Evolutionary conservation across 192 early-diverging fungal species (phyloP).

Genomic region (Gorgonomyces haynaldii): DNA sequence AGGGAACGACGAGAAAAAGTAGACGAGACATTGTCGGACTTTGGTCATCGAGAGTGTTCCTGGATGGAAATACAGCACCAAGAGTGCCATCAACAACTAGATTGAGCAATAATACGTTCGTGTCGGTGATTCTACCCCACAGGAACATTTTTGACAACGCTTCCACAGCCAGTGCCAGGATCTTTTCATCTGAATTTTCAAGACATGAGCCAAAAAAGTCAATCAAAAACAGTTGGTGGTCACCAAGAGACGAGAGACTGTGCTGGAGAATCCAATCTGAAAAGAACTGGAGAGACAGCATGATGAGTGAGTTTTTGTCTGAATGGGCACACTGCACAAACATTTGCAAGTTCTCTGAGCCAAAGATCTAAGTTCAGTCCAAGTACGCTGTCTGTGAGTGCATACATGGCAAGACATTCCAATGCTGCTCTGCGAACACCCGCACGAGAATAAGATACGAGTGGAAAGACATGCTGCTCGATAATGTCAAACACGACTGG

Average conservation of each 20-base stretch:
- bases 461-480: not conserved
- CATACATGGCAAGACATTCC: not conserved
- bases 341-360: not conserved
- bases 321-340: not conserved
- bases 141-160: not conserved
- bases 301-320: not conserved
- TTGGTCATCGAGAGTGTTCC: no score
- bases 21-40: no score
- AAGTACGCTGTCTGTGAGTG: not conserved
- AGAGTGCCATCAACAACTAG: no score
- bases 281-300: not conserved
- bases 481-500: not conserved
- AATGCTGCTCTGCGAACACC: not conserved
- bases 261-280: conserved; percentile 3
- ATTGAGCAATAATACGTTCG: no score
- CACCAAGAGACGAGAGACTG: not conserved
- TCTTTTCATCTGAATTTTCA: not conserved
- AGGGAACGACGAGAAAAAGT: not conserved
- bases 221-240: not conserved
- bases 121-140: not conserved
- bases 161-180: not conserved
- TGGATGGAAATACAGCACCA: no score
- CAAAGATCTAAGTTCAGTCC: not conserved
- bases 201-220: not conserved
- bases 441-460: not conserved